Base-by-base conservation (phyloP, 495 filamentous ascomycete species). In the Delitschia confertaspora region DNA sequence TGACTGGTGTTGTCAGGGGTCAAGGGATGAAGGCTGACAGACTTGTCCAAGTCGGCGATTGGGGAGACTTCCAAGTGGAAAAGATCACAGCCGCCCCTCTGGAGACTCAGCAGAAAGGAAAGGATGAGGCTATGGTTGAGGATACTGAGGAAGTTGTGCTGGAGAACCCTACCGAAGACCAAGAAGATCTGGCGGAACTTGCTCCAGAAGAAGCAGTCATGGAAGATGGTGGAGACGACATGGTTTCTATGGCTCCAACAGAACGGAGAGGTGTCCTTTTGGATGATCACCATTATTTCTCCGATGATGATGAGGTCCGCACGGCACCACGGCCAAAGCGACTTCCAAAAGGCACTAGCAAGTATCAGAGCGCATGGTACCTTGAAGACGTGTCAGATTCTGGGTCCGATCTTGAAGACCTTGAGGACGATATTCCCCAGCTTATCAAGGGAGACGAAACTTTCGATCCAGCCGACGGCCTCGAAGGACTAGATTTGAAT, bases 241-340 rank as follows among this genome's bases (percentile, higher is more conserved):
- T 69, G 0, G 60, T 74, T 21, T 76, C 76, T 5, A 69, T 77
- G n/a, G 71, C 70, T 3, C 65, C 71, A 11, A 68, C 70, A 3
- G 65, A 69, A 72, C 55, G 80, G 34, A 79, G 76, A 63, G 89
- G 89, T 33, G 91, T 98, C 3, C 69, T 98, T 30, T 70, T 98
- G 21, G 91, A 98, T 51, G 88, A 94, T 48, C 89, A 98, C 63
- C 91, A 95, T 58, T 98, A 98, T 65, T 98, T 95, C 59, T 89
- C 87, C 3, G 91, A 96, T 37, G 86, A 93, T 13, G 83, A 93
- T 17, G 67, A 74, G n/a, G 67, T 74, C 45, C 66, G 74, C 4
- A 27, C 14, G 22, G 74, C 77, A 2, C 49, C 67, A 9, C 58
- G 62, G 31, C 84, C 85, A 3, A 93, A 82, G 65, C 76, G 74